Base-by-base conservation (phyloP, 2,329 filamentous ascomycete genomes). In the Cladosporium austrohemisphaericum region DNA sequence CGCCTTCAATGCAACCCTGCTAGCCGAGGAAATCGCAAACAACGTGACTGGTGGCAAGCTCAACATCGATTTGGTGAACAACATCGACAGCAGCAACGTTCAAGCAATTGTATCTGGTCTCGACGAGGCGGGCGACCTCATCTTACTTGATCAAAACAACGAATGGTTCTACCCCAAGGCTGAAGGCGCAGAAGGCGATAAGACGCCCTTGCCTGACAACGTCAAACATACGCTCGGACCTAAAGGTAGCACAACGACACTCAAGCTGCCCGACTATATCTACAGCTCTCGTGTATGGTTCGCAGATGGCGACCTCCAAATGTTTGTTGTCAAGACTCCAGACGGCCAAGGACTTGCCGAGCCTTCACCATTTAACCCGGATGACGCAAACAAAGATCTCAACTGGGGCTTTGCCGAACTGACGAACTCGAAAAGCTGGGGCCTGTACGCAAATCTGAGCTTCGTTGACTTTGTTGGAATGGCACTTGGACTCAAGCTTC, bases 401-500 rank as follows among this genome's bases (percentile, higher is more conserved):
- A 64, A 63, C 46, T 73, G 70, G 69, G 63, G 63, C 2, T 73
- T 73, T 50, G 63, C 59, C 45, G 71, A 73, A 46, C 70, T 73
- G 51, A 73, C 70, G 13, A 71, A 61, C 61, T 62, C 33, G 56
- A 64, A 52, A 59, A 59, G 45, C 49, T 64, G 18, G 62, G 77
- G 70, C 41, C 57, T 73, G 13, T 72, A 67, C 33, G 68, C 68
- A 14, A 72, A 73, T 50, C 47, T 54, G 26, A 57, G 44, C 22
- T 52, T 49, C 36, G 53, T 58, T n/a, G 55, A 58, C 45, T 58
- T 56, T 26, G 51, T 56, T 10, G 51, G 75, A 4, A 62, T 78
- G 22, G 62, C 72, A 1, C 68, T 78, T 23, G 71, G 73, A 32
- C 70, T 83, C 51, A 60, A 66, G 54, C 75, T 83, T 26, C 9